Conservation (phyloP, 2,329 filamentous ascomycete genomes). For the Trichoderma breve region DNA sequence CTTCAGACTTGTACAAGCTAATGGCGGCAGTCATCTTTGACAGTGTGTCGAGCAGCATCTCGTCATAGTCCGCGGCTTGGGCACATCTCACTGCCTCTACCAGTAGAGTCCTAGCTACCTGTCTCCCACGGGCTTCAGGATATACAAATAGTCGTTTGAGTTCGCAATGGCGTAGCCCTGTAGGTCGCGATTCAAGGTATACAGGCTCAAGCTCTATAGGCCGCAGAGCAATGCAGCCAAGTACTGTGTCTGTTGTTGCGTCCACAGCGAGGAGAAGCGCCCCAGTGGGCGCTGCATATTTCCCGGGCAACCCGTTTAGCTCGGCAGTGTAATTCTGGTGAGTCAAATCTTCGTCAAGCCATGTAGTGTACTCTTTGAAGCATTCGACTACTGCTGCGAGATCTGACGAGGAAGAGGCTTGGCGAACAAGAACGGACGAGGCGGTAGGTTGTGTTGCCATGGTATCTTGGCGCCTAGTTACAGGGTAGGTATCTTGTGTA, state of each 20-base stretch:
- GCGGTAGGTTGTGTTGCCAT: background rate
- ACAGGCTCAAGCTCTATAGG: conserved; percentile 23
- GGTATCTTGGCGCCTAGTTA: background rate
- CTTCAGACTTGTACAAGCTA: conserved; percentile 27
- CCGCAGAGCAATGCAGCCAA: conserved; percentile 30
- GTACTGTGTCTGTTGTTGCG: conserved; percentile 18
- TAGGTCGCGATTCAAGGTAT: conserved; percentile 6
- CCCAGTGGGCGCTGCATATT: conserved; percentile 28
- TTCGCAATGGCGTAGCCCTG: conserved; percentile 25
- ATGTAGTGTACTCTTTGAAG: conserved; percentile 28
- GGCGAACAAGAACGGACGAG: conserved; percentile 24
- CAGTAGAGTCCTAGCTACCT: conserved; percentile 26
- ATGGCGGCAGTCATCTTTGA: conserved; percentile 28
- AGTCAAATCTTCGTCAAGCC: conserved; percentile 29
- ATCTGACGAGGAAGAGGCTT: conserved; percentile 24
- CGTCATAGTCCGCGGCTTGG: conserved; percentile 23
- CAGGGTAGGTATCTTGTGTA: background rate
- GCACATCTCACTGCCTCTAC: conserved; percentile 23
- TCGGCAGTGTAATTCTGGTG: conserved; percentile 31
- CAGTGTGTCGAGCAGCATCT: conserved; percentile 29
- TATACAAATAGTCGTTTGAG: conserved; percentile 31
- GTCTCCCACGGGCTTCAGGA: conserved; percentile 28
- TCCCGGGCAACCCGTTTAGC: conserved; percentile 27
- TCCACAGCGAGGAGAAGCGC: conserved; percentile 29
- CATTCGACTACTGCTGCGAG: conserved; percentile 24